Evolutionary conservation across 768 basidiomycete species (phyloP), one percentile per base, ranked within the genome.

Genomic region (Lactarius evosmus): DNA sequence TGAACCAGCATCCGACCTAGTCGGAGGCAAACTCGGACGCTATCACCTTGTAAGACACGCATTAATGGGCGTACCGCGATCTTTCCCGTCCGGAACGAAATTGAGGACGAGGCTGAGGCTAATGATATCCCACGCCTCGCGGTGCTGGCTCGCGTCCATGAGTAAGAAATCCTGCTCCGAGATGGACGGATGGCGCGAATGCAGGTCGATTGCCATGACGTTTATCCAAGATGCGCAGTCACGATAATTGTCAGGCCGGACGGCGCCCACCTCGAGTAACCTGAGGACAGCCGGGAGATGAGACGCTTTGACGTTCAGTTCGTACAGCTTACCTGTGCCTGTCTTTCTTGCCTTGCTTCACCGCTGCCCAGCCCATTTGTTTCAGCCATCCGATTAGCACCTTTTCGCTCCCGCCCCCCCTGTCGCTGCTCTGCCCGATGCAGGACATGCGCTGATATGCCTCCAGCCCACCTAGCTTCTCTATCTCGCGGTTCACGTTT

Each of bases 41-140:
- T 14, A 25, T 49, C 46, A 49, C 6, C 46, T 12, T 3, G 11
- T 29, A 22, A 46, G 4, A 22, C 2, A 34, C 27, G 30, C 27
- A 55, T 53, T 53, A 32, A 3, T 51, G 29, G 32, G 66, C 76
- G 58, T 63, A 91, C 94, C 94, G 85, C 95, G 78, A 59, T 91
- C 86, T 54, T 76, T 76, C 0, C 89, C 78, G 30, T 85, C 81
- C 27, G 91, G 87, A 1, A 94, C 90, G 70, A 95, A 97, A 71
- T 97, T 97, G 4, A 97, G 75, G 4, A 97, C 95, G 38, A 97
- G 76, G 70, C 93, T 94, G 29, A 95, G 83, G 72, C 91, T 93
- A 62, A 96, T 82, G 22, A 86, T 71, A 68, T 93, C 87, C 89
- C 93, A 97, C 68, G 78, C 78, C 64, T 75, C 80, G 11, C 71